These are phyloP conservation scores for Trichoderma koningiopsis DNA, from an alignment of 2,329 filamentous ascomycete genomes.

Conservation along the genomic window DNA sequence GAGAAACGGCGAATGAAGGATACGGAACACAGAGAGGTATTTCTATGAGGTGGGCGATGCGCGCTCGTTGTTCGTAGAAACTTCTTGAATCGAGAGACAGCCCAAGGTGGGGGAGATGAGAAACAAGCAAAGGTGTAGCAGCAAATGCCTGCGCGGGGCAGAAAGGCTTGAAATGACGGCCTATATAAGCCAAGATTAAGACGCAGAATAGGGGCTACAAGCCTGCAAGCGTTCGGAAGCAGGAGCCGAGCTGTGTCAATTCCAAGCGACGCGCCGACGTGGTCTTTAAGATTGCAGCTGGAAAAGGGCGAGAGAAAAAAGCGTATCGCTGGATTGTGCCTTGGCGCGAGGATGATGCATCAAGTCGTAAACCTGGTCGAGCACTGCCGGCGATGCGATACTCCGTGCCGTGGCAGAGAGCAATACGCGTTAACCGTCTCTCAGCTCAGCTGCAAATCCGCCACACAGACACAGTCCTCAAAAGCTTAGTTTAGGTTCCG, in stretches of 20 bases:
- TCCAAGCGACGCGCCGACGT: not conserved
- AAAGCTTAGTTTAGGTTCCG: not conserved
- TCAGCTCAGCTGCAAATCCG: not conserved
- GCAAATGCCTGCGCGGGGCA: constrained; percentile 15
- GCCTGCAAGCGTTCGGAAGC: not conserved
- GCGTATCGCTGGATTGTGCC: not conserved
- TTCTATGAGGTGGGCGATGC: not conserved
- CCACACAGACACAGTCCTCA: not conserved
- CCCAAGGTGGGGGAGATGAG: not conserved
- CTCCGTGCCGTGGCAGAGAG: not conserved
- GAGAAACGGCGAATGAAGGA: not conserved
- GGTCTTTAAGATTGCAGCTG: not conserved
- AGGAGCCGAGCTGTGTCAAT: not conserved
- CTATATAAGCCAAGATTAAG: not conserved
- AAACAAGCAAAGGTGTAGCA: not conserved
- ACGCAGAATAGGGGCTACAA: constrained; percentile 11
- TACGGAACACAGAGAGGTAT: not conserved
- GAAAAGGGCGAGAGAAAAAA: not conserved
- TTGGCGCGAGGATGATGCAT: not conserved
- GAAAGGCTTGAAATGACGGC: not conserved
- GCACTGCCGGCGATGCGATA: not conserved
- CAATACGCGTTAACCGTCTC: not conserved
- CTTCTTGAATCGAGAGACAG: not conserved
- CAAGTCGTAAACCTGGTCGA: not conserved
- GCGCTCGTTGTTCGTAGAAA: not conserved